Conservation (phyloP, 2,329 filamentous ascomycete species). For the Beauveria medogensis region DNA sequence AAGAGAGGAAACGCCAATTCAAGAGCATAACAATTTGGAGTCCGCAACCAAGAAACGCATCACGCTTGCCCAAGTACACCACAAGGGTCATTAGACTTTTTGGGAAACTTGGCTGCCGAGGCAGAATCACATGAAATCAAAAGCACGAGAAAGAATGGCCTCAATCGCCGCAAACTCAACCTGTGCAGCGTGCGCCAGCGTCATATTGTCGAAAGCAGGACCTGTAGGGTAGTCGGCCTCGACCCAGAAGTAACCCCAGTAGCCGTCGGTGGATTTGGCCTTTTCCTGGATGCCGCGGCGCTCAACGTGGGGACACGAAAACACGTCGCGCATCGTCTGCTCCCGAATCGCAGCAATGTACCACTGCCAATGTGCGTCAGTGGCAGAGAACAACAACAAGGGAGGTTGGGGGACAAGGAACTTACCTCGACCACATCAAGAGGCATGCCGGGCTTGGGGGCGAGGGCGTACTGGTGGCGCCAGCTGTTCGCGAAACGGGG, state of each 20-base stretch:
- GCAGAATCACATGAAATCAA: constrained; percentile 15
- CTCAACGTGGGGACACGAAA: constrained; percentile 32
- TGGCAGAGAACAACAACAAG: background rate
- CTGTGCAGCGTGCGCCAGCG: constrained; percentile 36
- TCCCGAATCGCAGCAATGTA: constrained; percentile 49
- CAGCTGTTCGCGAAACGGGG: constrained; percentile 41
- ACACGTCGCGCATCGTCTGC: constrained; percentile 36
- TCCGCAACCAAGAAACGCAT: too few relatives aligned
- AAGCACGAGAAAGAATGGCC: constrained; percentile 36
- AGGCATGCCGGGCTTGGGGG: constrained; percentile 38
- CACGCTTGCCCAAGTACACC: too few relatives aligned
- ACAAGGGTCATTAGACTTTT: too few relatives aligned
- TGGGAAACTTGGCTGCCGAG: too few relatives aligned
- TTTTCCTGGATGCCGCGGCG: constrained; percentile 29
- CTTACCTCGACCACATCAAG: constrained; percentile 49
- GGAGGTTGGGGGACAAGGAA: background rate
- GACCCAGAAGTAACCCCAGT: constrained; percentile 47
- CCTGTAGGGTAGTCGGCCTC: constrained; percentile 36
- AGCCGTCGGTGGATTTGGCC: constrained; percentile 28
- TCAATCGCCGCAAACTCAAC: constrained; percentile 44
- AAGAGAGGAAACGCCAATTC: background rate
- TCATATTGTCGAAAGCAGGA: constrained; percentile 37
- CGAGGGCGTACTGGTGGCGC: constrained; percentile 44
- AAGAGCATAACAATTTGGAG: background rate
- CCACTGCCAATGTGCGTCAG: constrained; percentile 32